phyloP scores from a whole-genome alignment of 2,329 filamentous ascomycete genomes.

The Sclerotinia subarctica region DNA sequence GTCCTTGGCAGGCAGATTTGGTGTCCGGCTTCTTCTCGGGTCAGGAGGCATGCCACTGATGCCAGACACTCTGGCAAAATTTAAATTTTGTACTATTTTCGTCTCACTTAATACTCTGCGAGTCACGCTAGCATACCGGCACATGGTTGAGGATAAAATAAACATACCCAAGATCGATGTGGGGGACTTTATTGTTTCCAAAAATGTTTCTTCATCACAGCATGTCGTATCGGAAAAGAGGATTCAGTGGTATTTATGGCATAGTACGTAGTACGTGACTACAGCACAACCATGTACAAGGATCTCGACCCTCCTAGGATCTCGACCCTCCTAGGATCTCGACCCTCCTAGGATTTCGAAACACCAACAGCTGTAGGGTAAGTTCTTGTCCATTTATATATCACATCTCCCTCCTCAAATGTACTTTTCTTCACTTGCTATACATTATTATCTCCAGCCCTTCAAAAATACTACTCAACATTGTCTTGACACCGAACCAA shows the following conservation, averaged over 20 bases:
- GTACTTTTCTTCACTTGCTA: background rate
- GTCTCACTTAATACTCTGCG: background rate
- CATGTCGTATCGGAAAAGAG: constrained; percentile 7
- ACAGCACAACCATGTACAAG: constrained; percentile 9
- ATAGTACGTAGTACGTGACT: background rate
- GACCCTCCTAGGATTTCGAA: constrained; percentile 3
- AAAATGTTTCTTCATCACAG: constrained; percentile 4
- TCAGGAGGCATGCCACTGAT: background rate
- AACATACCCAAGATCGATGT: constrained; percentile 4
- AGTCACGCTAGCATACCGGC: too few relatives aligned
- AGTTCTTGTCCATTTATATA: constrained; percentile 3
- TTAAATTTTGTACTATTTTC: background rate
- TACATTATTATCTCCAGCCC: background rate
- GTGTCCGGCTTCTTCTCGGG: background rate
- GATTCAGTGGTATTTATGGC: constrained; percentile 5
- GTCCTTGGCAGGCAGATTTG: background rate
- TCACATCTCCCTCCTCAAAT: background rate
- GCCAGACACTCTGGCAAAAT: background rate
- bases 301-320: constrained; percentile 2
- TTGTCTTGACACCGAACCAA: background rate
- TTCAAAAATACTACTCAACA: background rate
- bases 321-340: constrained; percentile 5
- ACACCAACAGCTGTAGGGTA: constrained; percentile 13
- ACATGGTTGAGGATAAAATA: background rate
- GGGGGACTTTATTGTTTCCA: background rate